Base-by-base conservation (phyloP, 179 eudicot genomes). In the Carnegiea gigantea region DNA sequence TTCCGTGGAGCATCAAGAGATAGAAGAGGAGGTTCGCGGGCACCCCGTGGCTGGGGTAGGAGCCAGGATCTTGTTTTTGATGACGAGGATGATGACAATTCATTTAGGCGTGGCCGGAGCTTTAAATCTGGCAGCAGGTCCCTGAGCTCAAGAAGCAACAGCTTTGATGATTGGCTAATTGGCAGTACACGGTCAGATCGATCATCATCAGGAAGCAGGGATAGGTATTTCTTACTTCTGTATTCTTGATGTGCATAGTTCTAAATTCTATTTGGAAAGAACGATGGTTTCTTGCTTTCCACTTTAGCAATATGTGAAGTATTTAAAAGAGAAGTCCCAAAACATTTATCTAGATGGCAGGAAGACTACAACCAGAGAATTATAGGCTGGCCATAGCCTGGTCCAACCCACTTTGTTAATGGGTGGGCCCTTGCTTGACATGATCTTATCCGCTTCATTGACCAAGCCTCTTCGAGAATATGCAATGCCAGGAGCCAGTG, bases 111-210 rank as follows among this genome's bases (percentile, higher is more conserved):
- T 44, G 97, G 95, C 48, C 85, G 82, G 64, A 82, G 90, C 85
- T 70, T 78, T 75, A 86, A 81, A 68, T 78, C 91, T 82, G 82
- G 78, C 77, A 84, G 38, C 76, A 87, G 89, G 54, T 81, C 91
- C 33, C 74, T 81, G 73, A 83, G 75, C 83, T 84, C 95, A 62
- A 89, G 97, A 86, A 82, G 84, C 48, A 49, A 87, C 73, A 38
- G 89, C 82, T 85, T 80, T 40, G 94, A 88, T 85, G 98, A 94
- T 88, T 91, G 98, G 98, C 87, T 91, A 54, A 89, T 89, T 85
- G 86, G 91, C 57, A 90, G 91, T 77, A 86, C 89, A 80, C 80
- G 89, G 82, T 82, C 93, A 72, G 48, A 74, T 51, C 77, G 91
- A 54, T 79, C 90, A 54, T 86, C 92, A 86, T 76, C 77, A 26